Conservation (phyloP, 176 grass and related monocot species). For the Zoysia japonica region DNA sequence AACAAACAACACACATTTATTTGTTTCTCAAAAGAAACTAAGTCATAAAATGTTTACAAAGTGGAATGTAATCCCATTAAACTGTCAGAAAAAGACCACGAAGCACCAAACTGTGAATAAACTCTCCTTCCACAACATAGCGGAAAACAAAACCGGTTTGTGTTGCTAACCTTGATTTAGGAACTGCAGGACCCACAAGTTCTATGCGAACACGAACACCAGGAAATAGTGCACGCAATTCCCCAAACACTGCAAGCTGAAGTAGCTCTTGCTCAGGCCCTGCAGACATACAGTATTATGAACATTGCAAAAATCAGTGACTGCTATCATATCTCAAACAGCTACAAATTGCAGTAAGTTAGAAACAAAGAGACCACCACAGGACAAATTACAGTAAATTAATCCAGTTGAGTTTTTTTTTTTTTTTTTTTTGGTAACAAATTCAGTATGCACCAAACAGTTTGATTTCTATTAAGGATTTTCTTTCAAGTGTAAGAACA, state of each 20-base stretch:
- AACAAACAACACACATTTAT: neutral
- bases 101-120: neutral
- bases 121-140: neutral
- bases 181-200: slow-evolving; percentile 87
- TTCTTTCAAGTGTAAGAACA: slow-evolving; percentile 1
- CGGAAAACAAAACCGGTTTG: slow-evolving; percentile 5
- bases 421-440: slow-evolving; percentile 3
- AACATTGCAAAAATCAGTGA: slow-evolving; percentile 26
- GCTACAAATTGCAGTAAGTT: slow-evolving; percentile 2
- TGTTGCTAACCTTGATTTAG: slow-evolving; percentile 61
- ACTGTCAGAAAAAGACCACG: slow-evolving; percentile 1
- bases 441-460: slow-evolving; percentile 8
- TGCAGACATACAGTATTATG: slow-evolving; percentile 45
- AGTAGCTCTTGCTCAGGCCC: slow-evolving; percentile 85
- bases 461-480: neutral
- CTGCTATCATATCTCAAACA: slow-evolving; percentile 22
- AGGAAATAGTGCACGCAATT: slow-evolving; percentile 80
- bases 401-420: neutral
- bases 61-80: neutral
- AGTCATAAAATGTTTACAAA: neutral
- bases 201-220: slow-evolving; percentile 61
- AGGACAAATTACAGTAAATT: neutral
- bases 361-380: slow-evolving; percentile 1
- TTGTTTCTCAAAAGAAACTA: slow-evolving; percentile 6
- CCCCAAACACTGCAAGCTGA: slow-evolving; percentile 74